Evolutionary conservation across 345 rosid species (phyloP), one percentile per base, ranked within the genome.

Genomic region (Linum lewisii): DNA sequence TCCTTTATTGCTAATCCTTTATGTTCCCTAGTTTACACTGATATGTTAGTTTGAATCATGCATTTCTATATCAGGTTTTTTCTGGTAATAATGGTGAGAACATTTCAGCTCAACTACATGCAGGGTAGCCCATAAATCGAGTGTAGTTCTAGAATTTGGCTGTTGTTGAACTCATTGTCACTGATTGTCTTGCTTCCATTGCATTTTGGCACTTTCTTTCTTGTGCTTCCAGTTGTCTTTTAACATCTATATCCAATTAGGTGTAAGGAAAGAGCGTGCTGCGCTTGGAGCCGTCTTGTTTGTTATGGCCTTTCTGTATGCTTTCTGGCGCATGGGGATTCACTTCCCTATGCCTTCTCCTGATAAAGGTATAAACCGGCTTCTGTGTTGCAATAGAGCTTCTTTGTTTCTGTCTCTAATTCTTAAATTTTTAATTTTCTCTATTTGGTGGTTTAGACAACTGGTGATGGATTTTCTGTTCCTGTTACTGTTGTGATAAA

Each of bases 241-340:
- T 7, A n/a, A 18, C 54, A 21, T 51, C 8, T n/a, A n/a, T 26
- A 5, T 54, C 18, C 18, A 1, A 58, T 57, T 79, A 92, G 96
- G 98, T 65, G 76, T 93, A 52, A 81, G 94, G 77, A 89, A 83
- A 77, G 87, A 93, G 69, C 86, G 97, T 32, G 97, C 96, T 72
- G 95, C 84, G 58, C 76, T 81, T 45, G 95, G 95, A 66, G 99
- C 97, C 69, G 69, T 89, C 69, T 64, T 93, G 58, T 93, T 93
- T 77, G 82, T 89, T 77, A 65, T 84, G 60, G 92, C 87, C 16
- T 93, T 85, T 73, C 90, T 93, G 29, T 93, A 93, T 76, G 95
- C 82, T 69, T 93, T 93, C 70, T 93, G 99, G 99, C 95, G 99
- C 71, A 85, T 89, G 99, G 97, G 99, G 61, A 73, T 93, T 76